Base-by-base conservation (phyloP, 2,329 filamentous ascomycete species). In the Penicillium sp. region DNA sequence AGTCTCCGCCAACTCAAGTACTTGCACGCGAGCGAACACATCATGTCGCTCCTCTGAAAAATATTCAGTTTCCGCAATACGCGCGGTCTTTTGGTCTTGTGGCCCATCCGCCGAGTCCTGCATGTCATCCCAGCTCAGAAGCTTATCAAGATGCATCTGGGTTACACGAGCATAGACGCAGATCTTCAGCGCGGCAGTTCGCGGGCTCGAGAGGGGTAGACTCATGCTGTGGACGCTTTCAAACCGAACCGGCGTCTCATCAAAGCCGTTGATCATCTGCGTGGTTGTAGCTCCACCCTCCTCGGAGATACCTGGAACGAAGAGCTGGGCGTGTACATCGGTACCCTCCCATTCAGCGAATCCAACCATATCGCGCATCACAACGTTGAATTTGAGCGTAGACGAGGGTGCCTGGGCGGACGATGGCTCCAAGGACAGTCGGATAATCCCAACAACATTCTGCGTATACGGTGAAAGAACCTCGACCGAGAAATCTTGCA, bases 191-290 rank as follows among this genome's bases (percentile, higher is more conserved):
- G 88, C 90, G 1, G 92, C 88, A 51, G 90, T 89, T 23, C 86
- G 86, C 1, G 92, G 87, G 51, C 90, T 91, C 48, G 90, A 90
- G 41, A 96, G 83, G 4, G 93, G 91, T 57, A 99, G 84, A 74
- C 92, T 97, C 92, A 99, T 97, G 76, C 92, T 97, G 81, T 99
- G 95, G 54, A 98, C 93, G 77, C 95, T 99, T 78, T 98, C 94
- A 69, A 99, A 99, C 4, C 91, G 90, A 60, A 99, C 89, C 0
- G 93, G 88, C 0, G 91, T 90, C 76, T 99, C 95, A 70, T 98
- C 93, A 71, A 99, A 99, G 60, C 92, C 92, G 65, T 86, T 90
- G 66, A 97, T 93, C 86, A 97, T 94, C 70, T 96, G 92, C 0
- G 94, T 98, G 1, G 94, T 97, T 1, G 95, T 97, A 49, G 94